Base-by-base conservation (phyloP, 805 yeast genomes). In the Metschnikowia orientalis region DNA sequence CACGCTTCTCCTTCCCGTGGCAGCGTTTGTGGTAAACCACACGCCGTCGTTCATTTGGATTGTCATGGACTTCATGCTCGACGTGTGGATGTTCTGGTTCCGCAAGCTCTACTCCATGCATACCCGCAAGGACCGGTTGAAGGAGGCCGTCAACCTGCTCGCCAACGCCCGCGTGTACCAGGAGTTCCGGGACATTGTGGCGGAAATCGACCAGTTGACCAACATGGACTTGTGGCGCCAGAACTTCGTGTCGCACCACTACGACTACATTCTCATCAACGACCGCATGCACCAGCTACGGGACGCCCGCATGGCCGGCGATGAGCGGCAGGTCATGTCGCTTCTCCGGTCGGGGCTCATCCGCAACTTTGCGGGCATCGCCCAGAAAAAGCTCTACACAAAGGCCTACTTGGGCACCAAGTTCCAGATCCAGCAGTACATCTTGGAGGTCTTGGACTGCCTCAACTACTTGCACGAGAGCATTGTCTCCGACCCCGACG, bases 351-450 rank as follows among this genome's bases (percentile, higher is more conserved):
- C 95, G 0, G 95, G 96, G 0, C 71, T 88, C 50, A 63, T 92
- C 21, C 63, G 98, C 24, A 92, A 92, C 53, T 84, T 90, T 62
- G 97, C 95, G 5, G 94, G 95, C 1, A 86, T 92, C 4, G 74
- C 94, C 1, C 84, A 81, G 44, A 78, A 81, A 42, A 73, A 79
- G 34, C 62, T 92, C 27, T 90, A 84, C 63, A 81, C 81, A 34
- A 78, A 87, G 37, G 75, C 95, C 0, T 82, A 85, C 47, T 67
- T 83, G 39, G 98, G 98, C 2, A 92, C 97, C 1, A 92, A 92
- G 61, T 61, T 76, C 32, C 66, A 88, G 41, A 90, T 92, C 33
- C 97, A 92, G 56, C 90, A 85, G 35, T 87, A 88, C 53, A 78
- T 88, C 17, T 63, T 71, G 19, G 95, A 85, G 51, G 90, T 88